Evolutionary conservation across 1,284 basidiomycete genomes (phyloP), one percentile per base, ranked within the genome.

Genomic region (Stereum hirsutum): DNA sequence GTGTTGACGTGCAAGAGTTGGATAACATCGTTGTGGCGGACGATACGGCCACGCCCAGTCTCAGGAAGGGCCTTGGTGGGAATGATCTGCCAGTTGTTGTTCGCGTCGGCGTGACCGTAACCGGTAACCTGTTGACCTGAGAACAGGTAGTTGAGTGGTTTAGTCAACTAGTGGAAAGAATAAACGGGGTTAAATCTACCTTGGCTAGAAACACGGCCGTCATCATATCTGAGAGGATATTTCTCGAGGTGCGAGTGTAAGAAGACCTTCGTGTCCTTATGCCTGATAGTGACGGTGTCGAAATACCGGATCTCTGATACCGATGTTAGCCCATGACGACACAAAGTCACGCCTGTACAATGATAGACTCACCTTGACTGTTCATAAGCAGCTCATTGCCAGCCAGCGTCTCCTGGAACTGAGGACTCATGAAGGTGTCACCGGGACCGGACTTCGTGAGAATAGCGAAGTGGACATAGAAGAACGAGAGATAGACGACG

Each of bases 71-170:
- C 84, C 57, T 88, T 91, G 24, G 93, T 96, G 1, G 96, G 94
- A 45, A 98, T 72, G 51, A 99, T 76, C 62, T 93, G 85, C 96
- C 96, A 99, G 56, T 87, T 56, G 66, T 98, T 99, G 73, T 99
- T 98, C 48, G 80, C 78, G 61, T 96, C 93, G 44, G 89, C 81
- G 62, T 93, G 85, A 0, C 81, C 88, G 64, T 98, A 98, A 34
- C 88, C 95, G n/a, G 96, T 99, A 25, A 99, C 96, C 62, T 99
- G 96, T 66, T 98, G 96, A 49, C 91, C 87, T 88, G 52, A 2
- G 7, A 42, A 23, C 32, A 19, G 7, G 27, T 36, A 11, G 26
- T 19, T 19, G n/a, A 23, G 38, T 14, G 23, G n/a, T 25, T 1
- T 14, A 15, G 0, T 5, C 12, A 6, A 38, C 28, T 23, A 4